Evolutionary conservation across 1,284 basidiomycete species (phyloP), one percentile per base, ranked within the genome.

Genomic region (Mycosarcoma maydis): DNA sequence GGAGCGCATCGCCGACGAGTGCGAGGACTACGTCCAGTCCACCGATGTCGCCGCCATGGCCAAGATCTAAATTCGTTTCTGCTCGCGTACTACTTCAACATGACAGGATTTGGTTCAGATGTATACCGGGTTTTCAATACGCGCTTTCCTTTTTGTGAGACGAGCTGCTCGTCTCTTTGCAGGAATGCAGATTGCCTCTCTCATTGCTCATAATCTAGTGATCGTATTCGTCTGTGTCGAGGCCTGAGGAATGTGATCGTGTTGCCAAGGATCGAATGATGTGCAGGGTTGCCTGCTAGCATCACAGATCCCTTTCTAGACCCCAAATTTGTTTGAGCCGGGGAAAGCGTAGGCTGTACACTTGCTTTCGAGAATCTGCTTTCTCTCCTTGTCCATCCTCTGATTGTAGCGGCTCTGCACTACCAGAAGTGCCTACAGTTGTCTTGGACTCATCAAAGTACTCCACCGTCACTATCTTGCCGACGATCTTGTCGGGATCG

Each of bases 21-120:
- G 94, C 77, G 94, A 97, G 57, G 96, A 98, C 83, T 93, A 91
- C 83, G 90, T 98, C 75, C 95, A 98, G 87, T 94, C 92, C 83
- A 87, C 90, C 41, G 96, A 98, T 83, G 69, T 81, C 60, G 79
- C 78, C 69, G 77, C 78, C 64, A 80, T 80, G 78, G 75, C 76
- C 62, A 80, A 80, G 73, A 74, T 80, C 72, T 80, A 73, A 79
- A 55, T 14, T 23, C 20, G 20, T 17, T 32, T 29, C 22, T 23
- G 6, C n/a, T 37, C 8, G n/a, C n/a, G 24, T 19, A 26, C 7
- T 30, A 13, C 23, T 32, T 34, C 11, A 26, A 36, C 17, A 17
- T n/a, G 26, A 38, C 20, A 33, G 23, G 29, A 19, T 56, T 39
- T 39, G 44, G 44, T 46, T 43, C 36, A 19, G 49, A 39, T 65